Evolutionary conservation across 306 rosid genomes (phyloP).

Genomic region (Hylodesmum podocarpum): DNA sequence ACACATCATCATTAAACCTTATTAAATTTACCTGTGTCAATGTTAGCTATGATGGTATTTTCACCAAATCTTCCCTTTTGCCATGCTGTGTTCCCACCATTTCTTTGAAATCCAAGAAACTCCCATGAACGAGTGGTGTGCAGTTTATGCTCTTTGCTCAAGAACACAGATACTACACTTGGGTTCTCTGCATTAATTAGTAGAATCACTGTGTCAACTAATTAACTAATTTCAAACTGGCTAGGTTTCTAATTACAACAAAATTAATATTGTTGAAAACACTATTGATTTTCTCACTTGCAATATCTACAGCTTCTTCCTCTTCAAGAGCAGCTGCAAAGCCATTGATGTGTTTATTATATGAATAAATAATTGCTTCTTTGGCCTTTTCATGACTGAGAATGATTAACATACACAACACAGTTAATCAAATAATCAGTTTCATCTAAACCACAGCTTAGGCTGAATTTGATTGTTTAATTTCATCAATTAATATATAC

Average conservation of each 20-base stretch:
- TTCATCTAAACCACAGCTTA: background rate
- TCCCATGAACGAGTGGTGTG: constrained; percentile 79
- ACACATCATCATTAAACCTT: too few relatives aligned
- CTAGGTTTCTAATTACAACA: background rate
- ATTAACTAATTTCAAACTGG: background rate
- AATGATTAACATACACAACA: background rate
- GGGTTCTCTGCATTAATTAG: constrained; percentile 28
- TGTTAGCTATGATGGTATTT: constrained; percentile 39
- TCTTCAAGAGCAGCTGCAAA: constrained; percentile 41
- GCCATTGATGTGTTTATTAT: constrained; percentile 40
- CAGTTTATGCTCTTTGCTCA: constrained; percentile 49
- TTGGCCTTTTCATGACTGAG: constrained; percentile 41
- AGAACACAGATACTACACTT: constrained; percentile 63
- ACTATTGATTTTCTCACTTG: constrained; percentile 45
- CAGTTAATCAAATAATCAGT: background rate
- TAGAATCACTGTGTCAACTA: background rate
- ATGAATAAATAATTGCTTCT: constrained; percentile 56
- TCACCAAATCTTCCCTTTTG: constrained; percentile 41
- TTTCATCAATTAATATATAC: constrained; percentile 18
- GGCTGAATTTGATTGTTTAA: background rate
- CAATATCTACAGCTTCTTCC: constrained; percentile 41
- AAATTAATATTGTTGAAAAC: background rate
- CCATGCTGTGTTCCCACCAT: constrained; percentile 41
- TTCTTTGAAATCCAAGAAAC: constrained; percentile 49
- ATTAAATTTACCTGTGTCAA: constrained; percentile 48